Evolutionary conservation across 2,329 filamentous ascomycete genomes (phyloP), one percentile per base, ranked within the genome.

Genomic region (Setomelanomma holmii): DNA sequence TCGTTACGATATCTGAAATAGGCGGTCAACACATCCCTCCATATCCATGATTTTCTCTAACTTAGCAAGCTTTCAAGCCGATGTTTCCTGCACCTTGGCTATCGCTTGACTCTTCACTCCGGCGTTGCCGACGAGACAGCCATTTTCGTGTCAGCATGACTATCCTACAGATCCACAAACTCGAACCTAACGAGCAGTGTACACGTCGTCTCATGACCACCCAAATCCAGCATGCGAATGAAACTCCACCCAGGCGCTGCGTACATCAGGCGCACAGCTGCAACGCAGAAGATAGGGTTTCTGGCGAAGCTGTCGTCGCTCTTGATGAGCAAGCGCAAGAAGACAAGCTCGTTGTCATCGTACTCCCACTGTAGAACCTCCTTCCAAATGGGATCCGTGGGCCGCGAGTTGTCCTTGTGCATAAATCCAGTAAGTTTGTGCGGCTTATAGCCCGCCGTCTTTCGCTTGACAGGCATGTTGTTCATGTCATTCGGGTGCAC

Each of bases 291-390:
- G 45, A 86, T 82, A 0, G 86, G 85, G 58, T 89, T 89, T 39
- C 75, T 75, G 0, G 84, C 75, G 69, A 85, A 89, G 55, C 79
- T 80, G 53, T 87, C 84, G 53, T 89, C 86, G 58, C 82, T 86
- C 78, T 89, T 89, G 73, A 89, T 79, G 36, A 89, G 75, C 52
- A 89, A 78, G 0, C 87, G 78, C 59, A 89, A 58, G 61, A 89
- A 89, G 0, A 82, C 81, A 41, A 89, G 66, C 67, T 89, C 86
- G 58, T 85, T 87, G 49, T 88, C 86, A 5, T 87, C 83, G 61
- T 84, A 89, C 54, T 86, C 84, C 87, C 87, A 89, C 63, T 87
- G 85, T 7, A 89, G 74, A 12, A 75, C 77, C 69, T 89, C 85
- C 58, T 89, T 81, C 86, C 86, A 89, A 6, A 89, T 44, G 0